Evolutionary conservation across 352 stramenopile genomes (phyloP).

Genomic region (Phytophthora citrophthora): DNA sequence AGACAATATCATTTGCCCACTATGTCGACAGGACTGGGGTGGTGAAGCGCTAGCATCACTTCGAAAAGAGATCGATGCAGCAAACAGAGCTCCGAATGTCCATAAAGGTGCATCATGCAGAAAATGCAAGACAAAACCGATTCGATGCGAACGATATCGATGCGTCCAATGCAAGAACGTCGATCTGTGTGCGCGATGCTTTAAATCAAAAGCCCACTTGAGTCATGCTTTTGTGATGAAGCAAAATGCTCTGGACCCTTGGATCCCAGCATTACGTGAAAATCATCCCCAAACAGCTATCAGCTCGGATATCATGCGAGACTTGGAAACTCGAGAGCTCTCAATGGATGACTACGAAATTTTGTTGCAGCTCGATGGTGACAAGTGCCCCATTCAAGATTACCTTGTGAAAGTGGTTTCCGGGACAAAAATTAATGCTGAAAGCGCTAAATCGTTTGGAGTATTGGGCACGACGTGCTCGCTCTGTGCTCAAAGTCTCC

Average conservation of each 20-base stretch:
- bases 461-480: constrained; percentile 45
- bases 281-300: constrained; percentile 31
- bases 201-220: constrained; percentile 65
- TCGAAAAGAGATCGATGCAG: constrained; percentile 76
- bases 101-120: constrained; percentile 71
- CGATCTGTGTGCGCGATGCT: constrained; percentile 79
- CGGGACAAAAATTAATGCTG: constrained; percentile 49
- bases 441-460: constrained; percentile 58
- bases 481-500: constrained; percentile 67
- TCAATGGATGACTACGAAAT: constrained; percentile 88
- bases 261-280: constrained; percentile 57
- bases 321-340: constrained; percentile 76
- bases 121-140: constrained; percentile 79
- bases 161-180: constrained; percentile 83
- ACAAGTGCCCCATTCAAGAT: constrained; percentile 73
- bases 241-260: constrained; percentile 61
- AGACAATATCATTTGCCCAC: constrained; percentile 83
- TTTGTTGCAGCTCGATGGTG: constrained; percentile 69
- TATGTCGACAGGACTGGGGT: constrained; percentile 86
- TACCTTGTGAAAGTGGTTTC: constrained; percentile 65
- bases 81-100: constrained; percentile 76
- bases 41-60: constrained; percentile 63
- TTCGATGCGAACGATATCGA: constrained; percentile 80
- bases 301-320: constrained; percentile 51
- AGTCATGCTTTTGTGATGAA: constrained; percentile 83